These are phyloP conservation scores for Pilasporangium apinafurcum DNA, from an alignment of 352 stramenopile species.

Conservation along the genomic window DNA sequence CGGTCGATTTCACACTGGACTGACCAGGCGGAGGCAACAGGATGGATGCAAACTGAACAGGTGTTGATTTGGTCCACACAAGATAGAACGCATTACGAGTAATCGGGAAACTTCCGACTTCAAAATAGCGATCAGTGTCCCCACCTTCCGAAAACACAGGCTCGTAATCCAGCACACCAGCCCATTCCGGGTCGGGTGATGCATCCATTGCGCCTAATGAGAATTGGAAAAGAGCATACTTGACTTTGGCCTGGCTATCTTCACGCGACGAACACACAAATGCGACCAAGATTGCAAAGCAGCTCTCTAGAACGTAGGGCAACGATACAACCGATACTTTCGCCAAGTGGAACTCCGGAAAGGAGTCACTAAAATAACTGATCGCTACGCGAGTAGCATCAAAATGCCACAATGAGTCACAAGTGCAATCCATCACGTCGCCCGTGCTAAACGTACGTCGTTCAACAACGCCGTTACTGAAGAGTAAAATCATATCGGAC, in stretches of 20 bases:
- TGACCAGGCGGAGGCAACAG: slow-evolving; percentile 43
- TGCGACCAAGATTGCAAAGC: slow-evolving; percentile 52
- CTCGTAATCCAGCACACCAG: slow-evolving; percentile 63
- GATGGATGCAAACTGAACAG: slow-evolving; percentile 60
- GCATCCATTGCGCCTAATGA: slow-evolving; percentile 15
- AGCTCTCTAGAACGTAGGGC: slow-evolving; percentile 49
- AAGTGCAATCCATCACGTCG: slow-evolving; percentile 62
- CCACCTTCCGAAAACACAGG: slow-evolving; percentile 35
- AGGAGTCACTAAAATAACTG: slow-evolving; percentile 67
- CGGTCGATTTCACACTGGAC: slow-evolving; percentile 40
- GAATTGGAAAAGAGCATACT: slow-evolving; percentile 75
- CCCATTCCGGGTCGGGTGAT: slow-evolving; percentile 44
- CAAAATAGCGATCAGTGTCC: slow-evolving; percentile 28
- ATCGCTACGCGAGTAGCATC: slow-evolving; percentile 53
- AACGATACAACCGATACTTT: slow-evolving; percentile 65
- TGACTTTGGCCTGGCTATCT: slow-evolving; percentile 30
- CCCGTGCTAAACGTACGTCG: slow-evolving; percentile 59
- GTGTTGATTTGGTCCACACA: slow-evolving; percentile 51
- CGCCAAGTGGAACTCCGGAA: slow-evolving; percentile 45
- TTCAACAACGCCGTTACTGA: slow-evolving; percentile 53
- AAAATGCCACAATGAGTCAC: slow-evolving; percentile 47
- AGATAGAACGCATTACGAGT: slow-evolving; percentile 60
- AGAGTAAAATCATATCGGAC: slow-evolving; percentile 66
- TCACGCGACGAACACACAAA: slow-evolving; percentile 55
- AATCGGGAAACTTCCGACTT: slow-evolving; percentile 56